These are phyloP conservation scores for Saururus chinensis DNA, from an alignment of 164 flowering plant species.

Conservation along the genomic window DNA sequence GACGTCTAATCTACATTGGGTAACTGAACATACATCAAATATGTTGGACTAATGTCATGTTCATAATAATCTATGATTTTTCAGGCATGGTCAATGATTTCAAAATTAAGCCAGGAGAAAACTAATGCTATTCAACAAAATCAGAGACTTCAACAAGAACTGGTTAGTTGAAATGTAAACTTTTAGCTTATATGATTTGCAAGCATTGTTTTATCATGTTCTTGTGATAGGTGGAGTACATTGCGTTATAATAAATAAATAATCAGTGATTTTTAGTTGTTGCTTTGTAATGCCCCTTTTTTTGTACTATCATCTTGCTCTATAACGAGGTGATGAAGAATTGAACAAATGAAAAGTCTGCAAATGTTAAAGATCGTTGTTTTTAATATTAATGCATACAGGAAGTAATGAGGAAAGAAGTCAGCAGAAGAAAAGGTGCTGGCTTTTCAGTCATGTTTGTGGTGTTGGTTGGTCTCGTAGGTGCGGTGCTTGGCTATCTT, in stretches of 20 bases:
- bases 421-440: constrained; percentile 27
- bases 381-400: constrained; percentile 9
- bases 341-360: background rate
- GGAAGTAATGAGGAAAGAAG: constrained; percentile 48
- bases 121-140: constrained; percentile 46
- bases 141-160: constrained; percentile 55
- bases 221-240: background rate
- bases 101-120: constrained; percentile 68
- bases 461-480: constrained; percentile 39
- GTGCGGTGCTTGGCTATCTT: constrained; percentile 40
- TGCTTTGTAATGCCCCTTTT: no score
- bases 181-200: background rate
- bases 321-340: no score
- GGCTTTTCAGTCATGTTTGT: constrained; percentile 33
- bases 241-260: no score
- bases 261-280: no score
- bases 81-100: constrained; percentile 42
- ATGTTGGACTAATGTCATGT: no score
- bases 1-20: no score
- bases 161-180: constrained; percentile 28
- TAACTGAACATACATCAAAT: no score
- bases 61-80: background rate
- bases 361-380: background rate
- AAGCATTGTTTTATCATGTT: background rate
- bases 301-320: no score